Conservation (phyloP, 2,329 filamentous ascomycete species). For the Sphaerulina musiva region DNA sequence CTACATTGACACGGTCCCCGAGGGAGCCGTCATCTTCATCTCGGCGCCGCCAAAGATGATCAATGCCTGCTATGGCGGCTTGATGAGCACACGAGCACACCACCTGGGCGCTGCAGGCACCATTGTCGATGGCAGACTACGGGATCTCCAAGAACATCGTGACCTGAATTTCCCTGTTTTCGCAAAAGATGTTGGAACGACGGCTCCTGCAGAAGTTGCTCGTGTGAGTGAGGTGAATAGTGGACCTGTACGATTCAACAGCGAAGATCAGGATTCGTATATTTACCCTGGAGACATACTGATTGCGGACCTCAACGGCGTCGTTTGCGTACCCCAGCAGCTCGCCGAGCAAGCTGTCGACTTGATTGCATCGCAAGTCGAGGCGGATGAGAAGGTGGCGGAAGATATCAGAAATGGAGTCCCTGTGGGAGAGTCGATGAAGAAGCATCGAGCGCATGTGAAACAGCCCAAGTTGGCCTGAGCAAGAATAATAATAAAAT, state of each 20-base stretch:
- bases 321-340: slow-evolving; percentile 32
- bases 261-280: slow-evolving; percentile 28
- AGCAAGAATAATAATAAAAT: neutral
- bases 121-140: slow-evolving; percentile 48
- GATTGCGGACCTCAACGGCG: slow-evolving; percentile 36
- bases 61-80: slow-evolving; percentile 50
- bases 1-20: slow-evolving; percentile 49
- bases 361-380: slow-evolving; percentile 29
- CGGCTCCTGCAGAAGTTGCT: slow-evolving; percentile 30
- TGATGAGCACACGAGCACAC: slow-evolving; percentile 48
- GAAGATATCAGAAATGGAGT: slow-evolving; percentile 26
- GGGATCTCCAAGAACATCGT: slow-evolving; percentile 51
- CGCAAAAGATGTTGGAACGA: slow-evolving; percentile 33
- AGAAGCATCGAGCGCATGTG: slow-evolving; percentile 26
- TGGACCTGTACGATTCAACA: slow-evolving; percentile 30
- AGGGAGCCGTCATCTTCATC: slow-evolving; percentile 46
- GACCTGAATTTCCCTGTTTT: slow-evolving; percentile 42
- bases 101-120: slow-evolving; percentile 43
- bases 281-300: slow-evolving; percentile 36
- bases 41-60: slow-evolving; percentile 43
- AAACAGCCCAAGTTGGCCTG: slow-evolving; percentile 20
- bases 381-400: slow-evolving; percentile 29
- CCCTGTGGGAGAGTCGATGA: slow-evolving; percentile 24
- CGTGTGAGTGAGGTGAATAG: slow-evolving; percentile 31
- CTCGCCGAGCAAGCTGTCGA: slow-evolving; percentile 26